Percentiles rank a stretch among this genome's conserved stretches.
phyloP scores from a whole-genome alignment of 2,329 filamentous ascomycete genomes.

The Zymoseptoria crescenta region DNA sequence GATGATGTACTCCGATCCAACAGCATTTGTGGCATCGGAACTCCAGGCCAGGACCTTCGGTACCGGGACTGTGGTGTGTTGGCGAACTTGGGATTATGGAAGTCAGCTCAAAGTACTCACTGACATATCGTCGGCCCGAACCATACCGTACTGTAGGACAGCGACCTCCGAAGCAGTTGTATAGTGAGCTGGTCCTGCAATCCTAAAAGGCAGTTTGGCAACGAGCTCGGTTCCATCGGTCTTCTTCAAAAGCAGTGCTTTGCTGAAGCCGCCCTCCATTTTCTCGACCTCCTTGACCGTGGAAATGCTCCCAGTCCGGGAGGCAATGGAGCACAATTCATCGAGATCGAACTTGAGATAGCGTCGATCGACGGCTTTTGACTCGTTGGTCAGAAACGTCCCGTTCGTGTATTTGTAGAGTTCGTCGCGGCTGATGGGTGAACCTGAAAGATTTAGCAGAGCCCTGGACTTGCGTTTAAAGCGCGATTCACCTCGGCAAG shows the following conservation, averaged over 20 bases:
- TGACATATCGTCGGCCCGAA: neutral
- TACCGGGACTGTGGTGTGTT: slow-evolving; percentile 7
- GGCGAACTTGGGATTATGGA: neutral
- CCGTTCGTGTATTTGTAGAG: slow-evolving; percentile 23
- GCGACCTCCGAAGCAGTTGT: slow-evolving; percentile 29
- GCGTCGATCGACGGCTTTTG: slow-evolving; percentile 18
- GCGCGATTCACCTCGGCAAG: neutral
- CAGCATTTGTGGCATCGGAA: slow-evolving; percentile 5
- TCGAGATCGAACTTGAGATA: slow-evolving; percentile 27
- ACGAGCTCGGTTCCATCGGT: slow-evolving; percentile 26
- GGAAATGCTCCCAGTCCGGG: slow-evolving; percentile 16
- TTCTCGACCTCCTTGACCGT: slow-evolving; percentile 27
- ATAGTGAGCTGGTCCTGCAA: slow-evolving; percentile 24
- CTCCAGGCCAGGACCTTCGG: slow-evolving; percentile 19
- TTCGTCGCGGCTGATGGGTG: neutral
- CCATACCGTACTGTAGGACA: slow-evolving; percentile 19
- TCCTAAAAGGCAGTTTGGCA: slow-evolving; percentile 28
- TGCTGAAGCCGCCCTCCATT: slow-evolving; percentile 30
- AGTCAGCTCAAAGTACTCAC: neutral
- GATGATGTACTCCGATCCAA: slow-evolving; percentile 21
- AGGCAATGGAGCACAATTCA: slow-evolving; percentile 24
- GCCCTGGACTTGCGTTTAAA: neutral
- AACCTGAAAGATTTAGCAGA: neutral
- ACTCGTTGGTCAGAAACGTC: slow-evolving; percentile 25
- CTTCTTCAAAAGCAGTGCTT: slow-evolving; percentile 26